A percentile compares a stretch with the other conserved stretches of the same genome.
phyloP scores from a whole-genome alignment of 306 rosid species.

The Urtica urens region DNA sequence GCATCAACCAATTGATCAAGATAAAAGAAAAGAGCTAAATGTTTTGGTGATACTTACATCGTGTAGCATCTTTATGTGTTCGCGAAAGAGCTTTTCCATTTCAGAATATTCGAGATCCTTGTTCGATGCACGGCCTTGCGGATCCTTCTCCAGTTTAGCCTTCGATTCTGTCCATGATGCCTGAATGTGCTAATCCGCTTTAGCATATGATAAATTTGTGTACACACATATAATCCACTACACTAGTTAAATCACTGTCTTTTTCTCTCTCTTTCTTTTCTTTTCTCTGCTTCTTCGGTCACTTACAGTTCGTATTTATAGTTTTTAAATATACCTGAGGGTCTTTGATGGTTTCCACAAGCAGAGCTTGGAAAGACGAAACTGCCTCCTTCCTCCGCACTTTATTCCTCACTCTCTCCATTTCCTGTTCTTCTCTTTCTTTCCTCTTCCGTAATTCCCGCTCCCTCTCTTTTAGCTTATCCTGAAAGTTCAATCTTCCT shows the following conservation, averaged over 20 bases:
- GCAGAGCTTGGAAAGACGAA: conserved; percentile 82
- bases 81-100: conserved; percentile 78
- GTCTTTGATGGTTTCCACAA: conserved; percentile 85
- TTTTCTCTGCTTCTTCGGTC: too few species aligned
- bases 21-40: background rate
- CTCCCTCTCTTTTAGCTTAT: conserved; percentile 85
- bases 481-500: conserved; percentile 71
- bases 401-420: conserved; percentile 76
- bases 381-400: conserved; percentile 86
- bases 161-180: conserved; percentile 90
- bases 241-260: too few species aligned
- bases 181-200: conserved; percentile 38
- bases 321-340: conserved; percentile 48
- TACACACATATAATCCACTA: too few species aligned
- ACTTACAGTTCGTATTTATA: background rate
- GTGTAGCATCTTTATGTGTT: conserved; percentile 79
- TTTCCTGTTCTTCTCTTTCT: conserved; percentile 98
- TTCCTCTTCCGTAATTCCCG: conserved; percentile 84
- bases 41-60: conserved; percentile 62
- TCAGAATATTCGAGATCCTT: conserved; percentile 67
- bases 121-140: conserved; percentile 79
- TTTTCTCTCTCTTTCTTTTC: too few species aligned
- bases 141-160: conserved; percentile 72
- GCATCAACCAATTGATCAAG: background rate
- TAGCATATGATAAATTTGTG: too few species aligned